A percentile compares a stretch with the other conserved stretches of the same genome.
Evolutionary conservation across 2,329 filamentous ascomycete genomes (phyloP).

Genomic region (Penicillium sp.): DNA sequence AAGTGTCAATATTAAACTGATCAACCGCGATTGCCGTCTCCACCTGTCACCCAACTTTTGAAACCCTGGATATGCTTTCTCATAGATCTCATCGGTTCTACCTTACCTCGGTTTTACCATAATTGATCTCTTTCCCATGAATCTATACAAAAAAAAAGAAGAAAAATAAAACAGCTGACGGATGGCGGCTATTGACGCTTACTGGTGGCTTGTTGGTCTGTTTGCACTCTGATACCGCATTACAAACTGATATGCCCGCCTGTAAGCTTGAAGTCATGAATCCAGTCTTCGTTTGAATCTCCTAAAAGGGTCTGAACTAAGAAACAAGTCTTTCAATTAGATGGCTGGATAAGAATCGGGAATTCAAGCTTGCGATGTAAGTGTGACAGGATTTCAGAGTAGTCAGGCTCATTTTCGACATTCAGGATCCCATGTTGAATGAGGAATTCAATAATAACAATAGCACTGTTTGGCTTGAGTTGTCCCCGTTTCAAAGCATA

Average conservation of each 20-base stretch:
- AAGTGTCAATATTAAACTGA: no score
- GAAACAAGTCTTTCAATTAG: neutral
- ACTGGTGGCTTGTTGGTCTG: neutral
- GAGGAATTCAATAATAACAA: slow-evolving; percentile 36
- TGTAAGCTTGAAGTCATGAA: no score
- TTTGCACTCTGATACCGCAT: no score
- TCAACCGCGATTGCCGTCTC: no score
- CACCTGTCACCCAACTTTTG: neutral
- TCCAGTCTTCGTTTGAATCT: no score
- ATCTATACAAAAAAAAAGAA: neutral
- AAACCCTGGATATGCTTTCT: neutral
- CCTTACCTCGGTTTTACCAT: neutral
- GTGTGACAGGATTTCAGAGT: slow-evolving; percentile 30
- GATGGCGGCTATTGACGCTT: neutral
- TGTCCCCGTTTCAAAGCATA: slow-evolving; percentile 22
- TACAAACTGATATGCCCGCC: no score
- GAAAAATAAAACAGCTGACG: neutral
- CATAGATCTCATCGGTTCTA: neutral
- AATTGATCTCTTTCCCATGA: neutral
- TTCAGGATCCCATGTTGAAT: slow-evolving; percentile 33
- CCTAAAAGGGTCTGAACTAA: no score
- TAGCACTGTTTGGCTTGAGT: slow-evolving; percentile 34
- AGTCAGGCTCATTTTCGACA: slow-evolving; percentile 28
- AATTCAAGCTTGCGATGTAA: slow-evolving; percentile 26
- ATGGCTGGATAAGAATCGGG: neutral